A percentile compares a stretch with the other conserved stretches of the same genome.
phyloP scores from a whole-genome alignment of 2,329 filamentous ascomycete species.

The Exophiala sideris region DNA sequence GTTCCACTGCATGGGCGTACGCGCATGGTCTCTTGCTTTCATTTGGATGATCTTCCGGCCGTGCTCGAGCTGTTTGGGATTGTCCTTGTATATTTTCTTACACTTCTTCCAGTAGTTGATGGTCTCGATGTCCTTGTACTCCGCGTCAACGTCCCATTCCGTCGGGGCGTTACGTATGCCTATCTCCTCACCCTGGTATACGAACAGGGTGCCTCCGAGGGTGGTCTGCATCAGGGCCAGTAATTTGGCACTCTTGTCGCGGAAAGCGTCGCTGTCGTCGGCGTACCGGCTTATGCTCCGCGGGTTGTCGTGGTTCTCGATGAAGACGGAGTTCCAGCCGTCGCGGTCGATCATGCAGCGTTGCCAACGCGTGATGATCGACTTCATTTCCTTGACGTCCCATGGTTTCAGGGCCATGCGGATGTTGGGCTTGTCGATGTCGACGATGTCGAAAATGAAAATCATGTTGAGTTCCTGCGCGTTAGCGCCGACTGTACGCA shows the following conservation, averaged over 20 bases:
- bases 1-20: constrained; percentile 32
- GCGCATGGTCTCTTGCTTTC: constrained; percentile 33
- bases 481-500: constrained; percentile 36
- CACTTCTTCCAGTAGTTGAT: constrained; percentile 54
- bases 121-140: constrained; percentile 67
- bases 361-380: constrained; percentile 46
- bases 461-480: constrained; percentile 40
- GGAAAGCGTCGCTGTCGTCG: constrained; percentile 45
- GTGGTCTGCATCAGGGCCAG: constrained; percentile 43
- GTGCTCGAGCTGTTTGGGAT: constrained; percentile 28
- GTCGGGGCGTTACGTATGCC: constrained; percentile 63
- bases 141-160: constrained; percentile 56
- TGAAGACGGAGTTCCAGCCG: constrained; percentile 52
- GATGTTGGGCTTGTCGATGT: constrained; percentile 32
- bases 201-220: constrained; percentile 58
- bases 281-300: constrained; percentile 49
- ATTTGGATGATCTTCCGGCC: constrained; percentile 32
- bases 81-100: constrained; percentile 26
- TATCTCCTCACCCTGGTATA: constrained; percentile 69
- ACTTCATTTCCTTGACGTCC: constrained; percentile 42
- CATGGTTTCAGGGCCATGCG: constrained; percentile 35
- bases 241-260: constrained; percentile 47
- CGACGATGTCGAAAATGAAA: constrained; percentile 40
- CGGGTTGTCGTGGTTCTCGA: constrained; percentile 55
- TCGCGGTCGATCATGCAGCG: constrained; percentile 46